phyloP scores from a whole-genome alignment of 2,329 filamentous ascomycete genomes.

The Fusarium compactum region DNA sequence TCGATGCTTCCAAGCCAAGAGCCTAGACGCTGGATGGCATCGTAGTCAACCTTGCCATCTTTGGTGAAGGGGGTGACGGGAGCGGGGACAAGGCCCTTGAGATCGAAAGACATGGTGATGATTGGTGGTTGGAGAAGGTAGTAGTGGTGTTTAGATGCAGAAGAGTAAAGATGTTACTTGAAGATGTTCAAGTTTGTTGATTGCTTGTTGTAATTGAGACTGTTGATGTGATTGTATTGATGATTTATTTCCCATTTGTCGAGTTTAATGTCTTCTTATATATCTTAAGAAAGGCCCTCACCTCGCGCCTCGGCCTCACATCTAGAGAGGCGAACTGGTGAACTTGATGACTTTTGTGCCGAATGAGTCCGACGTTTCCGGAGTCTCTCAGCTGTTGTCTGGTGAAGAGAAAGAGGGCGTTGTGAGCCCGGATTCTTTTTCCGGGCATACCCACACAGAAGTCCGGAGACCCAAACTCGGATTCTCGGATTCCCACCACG shows the following conservation, averaged over 20 bases:
- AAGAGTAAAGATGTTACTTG: not conserved
- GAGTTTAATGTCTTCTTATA: conserved; percentile 21
- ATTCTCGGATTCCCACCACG: not conserved
- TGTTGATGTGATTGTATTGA: conserved; percentile 1
- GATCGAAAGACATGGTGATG: conserved; percentile 55
- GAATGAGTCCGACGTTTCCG: conserved; percentile 21
- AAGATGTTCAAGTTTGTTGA: not conserved
- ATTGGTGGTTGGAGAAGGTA: not conserved
- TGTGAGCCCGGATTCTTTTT: not conserved
- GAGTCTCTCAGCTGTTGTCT: fast-evolving
- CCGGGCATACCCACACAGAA: not conserved
- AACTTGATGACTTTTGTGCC: not conserved
- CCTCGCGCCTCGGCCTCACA: conserved; percentile 17
- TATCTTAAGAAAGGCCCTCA: not conserved
- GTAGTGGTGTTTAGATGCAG: not conserved
- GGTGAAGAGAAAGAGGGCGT: fast-evolving
- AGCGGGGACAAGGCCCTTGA: conserved; percentile 62
- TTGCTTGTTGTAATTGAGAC: not conserved
- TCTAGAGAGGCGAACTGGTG: conserved; percentile 1
- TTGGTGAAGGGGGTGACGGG: conserved; percentile 65
- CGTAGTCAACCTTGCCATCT: conserved; percentile 62
- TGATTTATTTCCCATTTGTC: conserved; percentile 4
- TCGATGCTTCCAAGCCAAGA: conserved; percentile 65
- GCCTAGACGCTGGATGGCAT: conserved; percentile 64
- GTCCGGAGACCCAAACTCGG: not conserved